These are phyloP conservation scores for Effrenium voratum DNA, from an alignment of 73 alveolate genomes.

Conservation along the genomic window DNA sequence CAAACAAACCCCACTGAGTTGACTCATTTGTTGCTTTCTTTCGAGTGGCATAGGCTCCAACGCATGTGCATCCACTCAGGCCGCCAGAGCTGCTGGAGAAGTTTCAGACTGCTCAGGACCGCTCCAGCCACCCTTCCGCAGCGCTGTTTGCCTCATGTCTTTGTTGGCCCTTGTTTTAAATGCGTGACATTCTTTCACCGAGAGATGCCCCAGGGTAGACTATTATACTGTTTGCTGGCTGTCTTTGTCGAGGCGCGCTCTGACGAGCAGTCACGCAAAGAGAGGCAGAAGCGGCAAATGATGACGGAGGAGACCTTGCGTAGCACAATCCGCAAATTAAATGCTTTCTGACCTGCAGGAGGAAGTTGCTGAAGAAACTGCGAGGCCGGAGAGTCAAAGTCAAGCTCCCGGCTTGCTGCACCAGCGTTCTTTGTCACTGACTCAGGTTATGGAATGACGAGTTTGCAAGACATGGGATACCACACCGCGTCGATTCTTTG, in stretches of 20 bases:
- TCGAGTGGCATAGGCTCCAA: no score
- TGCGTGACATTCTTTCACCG: no score
- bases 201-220: no score
- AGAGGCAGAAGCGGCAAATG: constrained; percentile 63
- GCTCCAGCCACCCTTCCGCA: no score
- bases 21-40: no score
- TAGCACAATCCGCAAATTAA: not conserved
- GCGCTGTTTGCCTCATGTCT: no score
- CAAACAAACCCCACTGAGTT: no score
- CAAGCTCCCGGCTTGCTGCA: not conserved
- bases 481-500: constrained; percentile 74
- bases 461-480: constrained; percentile 92
- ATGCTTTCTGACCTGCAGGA: not conserved
- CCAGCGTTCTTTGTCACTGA: not conserved
- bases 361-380: constrained; percentile 84
- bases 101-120: constrained; percentile 61
- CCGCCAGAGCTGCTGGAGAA: constrained; percentile 66
- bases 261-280: constrained; percentile 74
- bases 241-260: constrained; percentile 79
- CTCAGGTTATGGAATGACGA: constrained; percentile 88
- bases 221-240: no score
- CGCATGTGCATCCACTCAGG: no score
- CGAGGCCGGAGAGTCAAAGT: constrained; percentile 24
- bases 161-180: no score
- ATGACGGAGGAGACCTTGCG: constrained; percentile 91